These are phyloP conservation scores for Pseudopyricularia javanii DNA, from an alignment of 2,329 filamentous ascomycete species.

Conservation along the genomic window DNA sequence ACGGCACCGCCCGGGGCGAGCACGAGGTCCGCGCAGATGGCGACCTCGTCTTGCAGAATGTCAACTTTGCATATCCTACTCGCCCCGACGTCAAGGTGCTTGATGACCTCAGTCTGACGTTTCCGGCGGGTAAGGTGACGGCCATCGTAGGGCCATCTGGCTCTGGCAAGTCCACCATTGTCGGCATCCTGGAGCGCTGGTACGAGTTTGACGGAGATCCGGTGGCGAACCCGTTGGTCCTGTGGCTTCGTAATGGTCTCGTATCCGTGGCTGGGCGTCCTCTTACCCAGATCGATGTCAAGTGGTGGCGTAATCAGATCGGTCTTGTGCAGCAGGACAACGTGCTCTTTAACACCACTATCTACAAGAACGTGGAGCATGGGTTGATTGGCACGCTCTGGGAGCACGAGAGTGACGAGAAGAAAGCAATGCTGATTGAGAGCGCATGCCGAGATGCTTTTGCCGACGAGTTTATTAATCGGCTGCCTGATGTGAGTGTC, in stretches of 20 bases:
- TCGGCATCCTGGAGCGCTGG: conserved; percentile 58
- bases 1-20: conserved; percentile 22
- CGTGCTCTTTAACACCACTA: conserved; percentile 29
- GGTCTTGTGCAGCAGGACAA: conserved; percentile 28
- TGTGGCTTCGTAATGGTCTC: conserved; percentile 12
- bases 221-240: conserved; percentile 10
- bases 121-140: conserved; percentile 58
- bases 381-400: conserved; percentile 31
- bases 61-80: conserved; percentile 56
- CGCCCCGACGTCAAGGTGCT: conserved; percentile 33
- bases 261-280: conserved; percentile 12
- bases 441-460: conserved; percentile 56
- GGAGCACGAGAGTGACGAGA: conserved; percentile 22
- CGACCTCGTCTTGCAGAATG: conserved; percentile 46
- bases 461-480: conserved; percentile 56
- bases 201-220: conserved; percentile 44
- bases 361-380: conserved; percentile 41
- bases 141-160: conserved; percentile 73
- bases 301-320: conserved; percentile 40
- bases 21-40: conserved; percentile 31
- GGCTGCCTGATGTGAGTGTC: conserved; percentile 38
- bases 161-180: conserved; percentile 72
- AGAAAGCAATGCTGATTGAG: conserved; percentile 42
- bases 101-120: conserved; percentile 35
- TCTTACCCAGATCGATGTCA: conserved; percentile 39